Evolutionary conservation across 2,329 filamentous ascomycete species (phyloP).

Genomic region (Ilyonectria mors-panacis): DNA sequence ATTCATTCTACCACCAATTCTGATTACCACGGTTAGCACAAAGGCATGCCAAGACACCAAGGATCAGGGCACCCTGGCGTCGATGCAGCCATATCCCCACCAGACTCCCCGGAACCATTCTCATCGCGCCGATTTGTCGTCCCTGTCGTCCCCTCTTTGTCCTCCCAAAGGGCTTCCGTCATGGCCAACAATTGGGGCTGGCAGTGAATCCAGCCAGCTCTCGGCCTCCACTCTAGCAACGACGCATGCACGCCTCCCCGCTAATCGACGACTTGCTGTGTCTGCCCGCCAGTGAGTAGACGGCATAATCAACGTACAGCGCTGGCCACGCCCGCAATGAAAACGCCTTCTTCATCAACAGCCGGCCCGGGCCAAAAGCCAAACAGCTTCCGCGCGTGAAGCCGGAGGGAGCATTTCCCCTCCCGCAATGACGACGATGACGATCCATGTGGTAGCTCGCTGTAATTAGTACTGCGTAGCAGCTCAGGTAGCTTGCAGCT

Average conservation of each 20-base stretch:
- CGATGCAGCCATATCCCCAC: conserved; percentile 17
- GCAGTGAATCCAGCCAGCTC: not conserved
- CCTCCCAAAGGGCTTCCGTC: conserved; percentile 8
- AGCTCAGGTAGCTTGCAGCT: not conserved
- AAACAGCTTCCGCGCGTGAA: conserved; percentile 5
- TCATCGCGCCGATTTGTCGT: conserved; percentile 15
- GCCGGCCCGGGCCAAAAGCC: not conserved
- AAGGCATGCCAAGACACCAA: not conserved
- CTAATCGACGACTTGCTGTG: conserved; percentile 24
- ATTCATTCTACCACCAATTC: conserved; percentile 31
- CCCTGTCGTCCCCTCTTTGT: conserved; percentile 3
- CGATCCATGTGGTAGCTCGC: not conserved
- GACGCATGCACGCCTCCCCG: conserved; percentile 23
- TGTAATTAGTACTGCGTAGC: not conserved
- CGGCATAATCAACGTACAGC: conserved; percentile 5
- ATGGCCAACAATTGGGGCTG: not conserved
- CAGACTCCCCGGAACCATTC: not conserved
- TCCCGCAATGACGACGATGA: not conserved
- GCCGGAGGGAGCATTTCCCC: not conserved
- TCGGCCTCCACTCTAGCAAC: not conserved
- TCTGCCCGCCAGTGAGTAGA: conserved; percentile 8
- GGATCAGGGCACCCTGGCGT: conserved; percentile 38
- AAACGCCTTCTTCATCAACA: conserved; percentile 13
- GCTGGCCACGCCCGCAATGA: conserved; percentile 4
- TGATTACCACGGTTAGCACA: conserved; percentile 19